Conservation (phyloP, 129 eudicot species). For the Solidago caesia region DNA sequence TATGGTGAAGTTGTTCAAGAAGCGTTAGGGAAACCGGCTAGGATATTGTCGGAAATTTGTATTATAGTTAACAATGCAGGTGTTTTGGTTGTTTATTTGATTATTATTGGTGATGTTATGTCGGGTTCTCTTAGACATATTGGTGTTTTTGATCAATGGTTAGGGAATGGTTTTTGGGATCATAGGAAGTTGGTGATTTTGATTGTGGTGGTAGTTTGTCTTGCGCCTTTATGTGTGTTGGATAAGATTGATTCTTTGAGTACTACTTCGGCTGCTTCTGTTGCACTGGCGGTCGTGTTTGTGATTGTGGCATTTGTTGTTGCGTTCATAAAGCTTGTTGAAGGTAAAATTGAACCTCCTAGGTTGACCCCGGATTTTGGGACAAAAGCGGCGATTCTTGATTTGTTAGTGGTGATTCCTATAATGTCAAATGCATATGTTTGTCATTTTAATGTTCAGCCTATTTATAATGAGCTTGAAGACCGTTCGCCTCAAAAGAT, state of each 20-base stretch:
- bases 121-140: slow-evolving; percentile 48
- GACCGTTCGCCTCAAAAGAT: slow-evolving; percentile 72
- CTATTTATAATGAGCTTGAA: slow-evolving; percentile 93
- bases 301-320: slow-evolving; percentile 69
- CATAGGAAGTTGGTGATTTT: slow-evolving; percentile 76
- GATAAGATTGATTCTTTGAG: slow-evolving; percentile 38
- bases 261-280: slow-evolving; percentile 85
- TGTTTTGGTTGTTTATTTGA: slow-evolving; percentile 40
- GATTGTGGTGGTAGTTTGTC: slow-evolving; percentile 32
- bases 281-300: slow-evolving; percentile 84
- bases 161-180: slow-evolving; percentile 94
- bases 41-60: slow-evolving; percentile 78
- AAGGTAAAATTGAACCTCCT: slow-evolving; percentile 79
- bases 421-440: slow-evolving; percentile 95
- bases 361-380: slow-evolving; percentile 78
- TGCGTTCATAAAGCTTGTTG: slow-evolving; percentile 70
- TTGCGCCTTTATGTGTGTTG: slow-evolving; percentile 31
- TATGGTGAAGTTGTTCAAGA: slow-evolving; percentile 90
- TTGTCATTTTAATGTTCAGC: slow-evolving; percentile 95
- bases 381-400: slow-evolving; percentile 66
- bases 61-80: slow-evolving; percentile 51
- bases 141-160: slow-evolving; percentile 89
- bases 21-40: slow-evolving; percentile 81
- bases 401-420: slow-evolving; percentile 90
- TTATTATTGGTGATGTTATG: slow-evolving; percentile 42